These are phyloP conservation scores for Meira nashicola DNA, from an alignment of 1,284 basidiomycete genomes.

Conservation along the genomic window DNA sequence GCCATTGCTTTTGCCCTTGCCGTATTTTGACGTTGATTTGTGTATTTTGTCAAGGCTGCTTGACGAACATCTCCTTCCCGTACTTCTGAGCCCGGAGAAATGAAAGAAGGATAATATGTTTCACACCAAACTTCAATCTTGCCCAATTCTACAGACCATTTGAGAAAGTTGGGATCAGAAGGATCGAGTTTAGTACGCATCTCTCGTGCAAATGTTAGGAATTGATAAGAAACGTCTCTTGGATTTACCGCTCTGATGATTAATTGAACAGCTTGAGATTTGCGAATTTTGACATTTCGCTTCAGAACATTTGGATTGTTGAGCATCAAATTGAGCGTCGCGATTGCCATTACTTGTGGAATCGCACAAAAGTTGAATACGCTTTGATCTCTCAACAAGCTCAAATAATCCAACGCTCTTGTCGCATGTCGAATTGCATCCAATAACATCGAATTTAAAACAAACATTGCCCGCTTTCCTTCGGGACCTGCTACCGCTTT, in stretches of 20 bases:
- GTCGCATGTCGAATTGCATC: constrained; percentile 81
- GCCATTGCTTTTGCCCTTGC: constrained; percentile 7
- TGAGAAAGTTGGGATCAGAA: constrained; percentile 73
- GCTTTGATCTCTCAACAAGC: constrained; percentile 79
- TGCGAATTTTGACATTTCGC: constrained; percentile 90
- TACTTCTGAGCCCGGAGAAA: constrained; percentile 20
- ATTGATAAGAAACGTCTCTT: constrained; percentile 82
- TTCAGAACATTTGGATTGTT: constrained; percentile 88
- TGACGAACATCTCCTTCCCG: constrained; percentile 28
- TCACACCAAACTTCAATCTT: constrained; percentile 50
- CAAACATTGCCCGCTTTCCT: constrained; percentile 39
- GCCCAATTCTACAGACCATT: constrained; percentile 44
- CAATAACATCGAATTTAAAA: constrained; percentile 73
- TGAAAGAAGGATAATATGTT: constrained; percentile 43
- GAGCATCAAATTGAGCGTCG: constrained; percentile 84
- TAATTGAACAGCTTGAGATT: constrained; percentile 82
- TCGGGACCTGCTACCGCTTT: constrained; percentile 20
- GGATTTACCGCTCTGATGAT: constrained; percentile 88
- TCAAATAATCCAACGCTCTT: constrained; percentile 84
- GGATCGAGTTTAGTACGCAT: constrained; percentile 77
- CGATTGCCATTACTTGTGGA: constrained; percentile 92
- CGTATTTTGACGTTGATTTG: constrained; percentile 10
- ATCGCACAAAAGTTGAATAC: constrained; percentile 97
- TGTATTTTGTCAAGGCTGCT: constrained; percentile 27
- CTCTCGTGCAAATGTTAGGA: constrained; percentile 72